phyloP scores from a whole-genome alignment of 192 early-diverging fungal species.

The Coemansia interrupta region DNA sequence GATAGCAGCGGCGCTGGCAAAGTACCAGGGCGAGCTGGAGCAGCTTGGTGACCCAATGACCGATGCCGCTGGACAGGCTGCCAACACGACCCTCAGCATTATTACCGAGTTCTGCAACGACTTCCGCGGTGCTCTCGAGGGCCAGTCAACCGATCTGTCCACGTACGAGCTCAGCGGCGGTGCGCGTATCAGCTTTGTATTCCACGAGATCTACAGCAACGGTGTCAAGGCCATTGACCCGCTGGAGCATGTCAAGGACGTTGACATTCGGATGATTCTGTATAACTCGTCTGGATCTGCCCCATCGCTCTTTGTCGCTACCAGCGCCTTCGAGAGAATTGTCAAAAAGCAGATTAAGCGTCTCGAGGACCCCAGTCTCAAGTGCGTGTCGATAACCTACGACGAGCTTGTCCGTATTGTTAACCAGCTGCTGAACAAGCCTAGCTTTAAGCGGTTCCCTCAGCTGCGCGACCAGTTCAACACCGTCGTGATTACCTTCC shows the following conservation, averaged over 20 bases:
- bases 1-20: conserved; percentile 77
- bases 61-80: conserved; percentile 70
- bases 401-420: conserved; percentile 97
- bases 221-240: conserved; percentile 94
- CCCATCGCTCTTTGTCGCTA: conserved; percentile 96
- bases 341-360: conserved; percentile 99
- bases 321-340: conserved; percentile 95
- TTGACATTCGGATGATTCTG: conserved; percentile 96
- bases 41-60: conserved; percentile 88
- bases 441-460: conserved; percentile 95
- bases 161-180: conserved; percentile 95
- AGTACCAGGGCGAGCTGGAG: conserved; percentile 82
- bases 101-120: conserved; percentile 99
- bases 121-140: conserved; percentile 93
- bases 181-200: conserved; percentile 98
- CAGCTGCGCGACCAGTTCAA: conserved; percentile 89
- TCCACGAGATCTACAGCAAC: conserved; percentile 93
- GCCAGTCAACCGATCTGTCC: conserved; percentile 92
- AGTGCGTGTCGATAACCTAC: conserved; percentile 93
- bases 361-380: conserved; percentile 94
- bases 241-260: conserved; percentile 98
- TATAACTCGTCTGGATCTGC: conserved; percentile 98
- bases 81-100: conserved; percentile 90
- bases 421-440: conserved; percentile 86
- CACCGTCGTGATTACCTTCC: conserved; percentile 87